Percentiles rank a stretch among this genome's conserved stretches.
phyloP scores from a whole-genome alignment of 2,329 filamentous ascomycete genomes.

The Colletotrichum orbiculare region DNA sequence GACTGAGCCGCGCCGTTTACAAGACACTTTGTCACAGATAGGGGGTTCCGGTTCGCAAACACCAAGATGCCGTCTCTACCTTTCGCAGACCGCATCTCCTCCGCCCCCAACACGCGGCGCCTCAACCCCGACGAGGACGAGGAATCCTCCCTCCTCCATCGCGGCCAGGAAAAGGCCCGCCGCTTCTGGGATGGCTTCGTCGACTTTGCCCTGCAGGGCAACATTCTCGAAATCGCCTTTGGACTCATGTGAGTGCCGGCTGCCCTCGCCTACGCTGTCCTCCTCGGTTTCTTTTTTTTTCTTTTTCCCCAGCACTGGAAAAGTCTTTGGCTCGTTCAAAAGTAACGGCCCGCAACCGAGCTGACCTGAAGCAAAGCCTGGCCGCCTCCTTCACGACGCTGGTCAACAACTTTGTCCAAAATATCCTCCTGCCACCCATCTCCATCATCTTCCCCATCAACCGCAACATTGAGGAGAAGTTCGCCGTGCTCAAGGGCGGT shows the following conservation, averaged over 20 bases:
- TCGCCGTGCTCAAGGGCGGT: constrained; percentile 71
- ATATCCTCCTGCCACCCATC: constrained; percentile 76
- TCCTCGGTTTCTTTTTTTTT: neutral
- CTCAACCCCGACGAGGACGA: constrained; percentile 43
- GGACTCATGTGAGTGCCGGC: constrained; percentile 71
- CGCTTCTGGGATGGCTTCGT: constrained; percentile 72
- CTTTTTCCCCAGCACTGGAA: neutral
- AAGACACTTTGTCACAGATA: neutral
- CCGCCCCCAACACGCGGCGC: constrained; percentile 43
- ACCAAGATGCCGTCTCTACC: constrained; percentile 21
- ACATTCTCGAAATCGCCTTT: constrained; percentile 80
- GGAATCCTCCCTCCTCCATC: constrained; percentile 57
- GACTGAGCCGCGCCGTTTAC: no score
- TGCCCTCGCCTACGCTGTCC: neutral
- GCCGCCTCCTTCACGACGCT: constrained; percentile 77
- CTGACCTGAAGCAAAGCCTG: constrained; percentile 58
- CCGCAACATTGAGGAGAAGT: constrained; percentile 80
- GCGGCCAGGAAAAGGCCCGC: constrained; percentile 59
- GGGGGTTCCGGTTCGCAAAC: neutral
- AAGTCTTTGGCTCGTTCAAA: neutral
- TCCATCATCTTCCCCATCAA: constrained; percentile 76
- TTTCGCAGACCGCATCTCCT: constrained; percentile 25
- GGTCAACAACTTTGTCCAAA: constrained; percentile 77
- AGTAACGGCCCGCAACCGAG: neutral
- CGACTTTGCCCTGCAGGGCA: constrained; percentile 79